Evolutionary conservation across 768 basidiomycete genomes (phyloP).

Genomic region (Suillus placidus): DNA sequence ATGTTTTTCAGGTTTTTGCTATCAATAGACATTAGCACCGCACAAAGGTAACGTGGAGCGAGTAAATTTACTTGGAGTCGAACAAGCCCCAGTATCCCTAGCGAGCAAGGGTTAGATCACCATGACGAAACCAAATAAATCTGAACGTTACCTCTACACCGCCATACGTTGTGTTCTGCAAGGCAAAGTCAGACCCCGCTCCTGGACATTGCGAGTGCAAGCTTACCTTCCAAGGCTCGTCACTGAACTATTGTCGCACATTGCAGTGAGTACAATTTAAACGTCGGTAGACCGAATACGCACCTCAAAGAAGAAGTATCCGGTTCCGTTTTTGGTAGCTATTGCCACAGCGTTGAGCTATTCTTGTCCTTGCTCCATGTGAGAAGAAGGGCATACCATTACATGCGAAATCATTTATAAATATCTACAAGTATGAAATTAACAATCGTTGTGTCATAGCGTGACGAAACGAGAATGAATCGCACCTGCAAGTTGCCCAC

Average conservation of each 20-base stretch:
- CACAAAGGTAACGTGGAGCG: slow-evolving; percentile 3
- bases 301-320: slow-evolving; percentile 89
- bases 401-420: slow-evolving; percentile 87
- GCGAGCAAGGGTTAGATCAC: slow-evolving; percentile 15
- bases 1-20: slow-evolving; percentile 76
- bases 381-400: slow-evolving; percentile 24
- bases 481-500: slow-evolving; percentile 59
- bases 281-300: slow-evolving; percentile 8
- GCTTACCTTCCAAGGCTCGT: slow-evolving; percentile 81
- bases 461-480: not conserved
- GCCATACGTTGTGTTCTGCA: slow-evolving; percentile 63
- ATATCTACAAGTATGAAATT: slow-evolving; percentile 50
- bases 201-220: slow-evolving; percentile 3
- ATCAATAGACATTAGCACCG: slow-evolving; percentile 25
- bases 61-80: slow-evolving; percentile 49
- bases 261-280: slow-evolving; percentile 4
- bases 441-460: slow-evolving; percentile 5
- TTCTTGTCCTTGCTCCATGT: slow-evolving; percentile 13
- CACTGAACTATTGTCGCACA: slow-evolving; percentile 51
- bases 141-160: slow-evolving; percentile 64
- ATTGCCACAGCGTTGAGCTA: slow-evolving; percentile 28
- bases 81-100: slow-evolving; percentile 70
- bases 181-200: slow-evolving; percentile 12
- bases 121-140: not conserved
- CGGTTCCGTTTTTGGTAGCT: slow-evolving; percentile 78